Percentiles rank a stretch among this genome's conserved stretches.
phyloP scores from a whole-genome alignment of 306 rosid genomes.

The Castanopsis chinensis region DNA sequence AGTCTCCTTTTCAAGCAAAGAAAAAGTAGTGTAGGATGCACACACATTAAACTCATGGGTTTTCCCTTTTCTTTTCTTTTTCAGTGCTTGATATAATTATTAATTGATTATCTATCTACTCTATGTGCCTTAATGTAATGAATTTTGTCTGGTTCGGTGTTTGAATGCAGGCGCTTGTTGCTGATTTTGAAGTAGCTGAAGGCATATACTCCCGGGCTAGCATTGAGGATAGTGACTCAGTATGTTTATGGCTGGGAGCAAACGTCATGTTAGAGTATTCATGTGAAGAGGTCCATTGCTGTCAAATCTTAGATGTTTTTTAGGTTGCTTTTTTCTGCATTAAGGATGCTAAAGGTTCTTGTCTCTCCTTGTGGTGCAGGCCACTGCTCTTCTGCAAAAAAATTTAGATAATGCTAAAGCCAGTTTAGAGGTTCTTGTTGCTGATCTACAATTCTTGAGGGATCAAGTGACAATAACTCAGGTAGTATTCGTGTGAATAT shows the following conservation, averaged over 20 bases:
- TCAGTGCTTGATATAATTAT: neutral
- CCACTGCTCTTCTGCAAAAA: slow-evolving; percentile 61
- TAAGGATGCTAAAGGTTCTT: neutral
- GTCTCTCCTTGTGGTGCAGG: slow-evolving; percentile 53
- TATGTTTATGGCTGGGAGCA: slow-evolving; percentile 89
- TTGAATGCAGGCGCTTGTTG: slow-evolving; percentile 57
- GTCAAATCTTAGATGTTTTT: slow-evolving; percentile 15
- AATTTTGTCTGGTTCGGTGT: slow-evolving; percentile 9
- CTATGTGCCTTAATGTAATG: slow-evolving; percentile 1
- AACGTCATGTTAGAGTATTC: slow-evolving; percentile 96
- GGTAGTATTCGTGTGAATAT: slow-evolving; percentile 40
- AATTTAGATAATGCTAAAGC: slow-evolving; percentile 84
- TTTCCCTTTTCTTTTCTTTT: neutral
- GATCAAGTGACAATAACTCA: slow-evolving; percentile 93
- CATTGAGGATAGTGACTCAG: slow-evolving; percentile 58
- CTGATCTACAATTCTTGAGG: slow-evolving; percentile 86
- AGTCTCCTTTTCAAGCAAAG: too few relatives aligned
- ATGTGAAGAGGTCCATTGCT: slow-evolving; percentile 66
- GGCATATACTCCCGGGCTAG: slow-evolving; percentile 70
- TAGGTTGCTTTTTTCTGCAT: slow-evolving; percentile 3
- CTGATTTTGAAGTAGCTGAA: slow-evolving; percentile 92
- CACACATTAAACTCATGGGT: neutral
- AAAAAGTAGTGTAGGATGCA: neutral
- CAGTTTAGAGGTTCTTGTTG: slow-evolving; percentile 79
- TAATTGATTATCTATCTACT: neutral